Evolutionary conservation across 208 protist species (phyloP).

Genomic region (Angomonas ambiguus): DNA sequence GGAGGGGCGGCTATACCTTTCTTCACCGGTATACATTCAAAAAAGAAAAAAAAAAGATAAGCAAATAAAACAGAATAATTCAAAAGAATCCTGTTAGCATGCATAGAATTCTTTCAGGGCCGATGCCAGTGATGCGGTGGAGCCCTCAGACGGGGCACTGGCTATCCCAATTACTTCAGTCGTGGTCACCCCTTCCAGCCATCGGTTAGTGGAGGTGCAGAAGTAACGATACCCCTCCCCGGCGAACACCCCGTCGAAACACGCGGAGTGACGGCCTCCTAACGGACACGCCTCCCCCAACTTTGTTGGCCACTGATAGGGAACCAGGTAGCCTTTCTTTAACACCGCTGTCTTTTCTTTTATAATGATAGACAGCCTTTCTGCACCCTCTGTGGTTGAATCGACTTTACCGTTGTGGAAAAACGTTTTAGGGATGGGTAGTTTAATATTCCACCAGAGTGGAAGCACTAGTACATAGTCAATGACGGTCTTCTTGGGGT

Average conservation of each 20-base stretch:
- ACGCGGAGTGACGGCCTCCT: constrained; percentile 32
- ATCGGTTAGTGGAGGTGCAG: constrained; percentile 74
- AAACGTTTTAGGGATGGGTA: constrained; percentile 60
- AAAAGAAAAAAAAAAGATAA: neutral
- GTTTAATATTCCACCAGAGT: constrained; percentile 76
- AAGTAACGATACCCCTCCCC: constrained; percentile 78
- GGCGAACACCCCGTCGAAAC: constrained; percentile 80
- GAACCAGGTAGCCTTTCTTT: constrained; percentile 47
- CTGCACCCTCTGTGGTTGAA: neutral
- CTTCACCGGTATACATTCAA: neutral
- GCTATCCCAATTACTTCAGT: constrained; percentile 83
- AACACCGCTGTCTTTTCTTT: constrained; percentile 41
- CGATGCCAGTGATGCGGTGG: neutral
- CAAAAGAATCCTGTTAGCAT: neutral
- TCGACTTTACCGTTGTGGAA: constrained; percentile 25
- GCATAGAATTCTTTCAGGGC: constrained; percentile 47
- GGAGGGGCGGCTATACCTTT: neutral
- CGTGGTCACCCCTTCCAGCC: constrained; percentile 68
- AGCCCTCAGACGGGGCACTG: constrained; percentile 23
- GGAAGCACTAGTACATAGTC: constrained; percentile 85
- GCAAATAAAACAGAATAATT: neutral
- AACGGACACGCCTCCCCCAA: constrained; percentile 40
- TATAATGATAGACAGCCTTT: constrained; percentile 21
- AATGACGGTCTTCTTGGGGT: constrained; percentile 11
- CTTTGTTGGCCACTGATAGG: constrained; percentile 55